Conservation (phyloP, 441 rosid species). For the Jatropha podagrica region DNA sequence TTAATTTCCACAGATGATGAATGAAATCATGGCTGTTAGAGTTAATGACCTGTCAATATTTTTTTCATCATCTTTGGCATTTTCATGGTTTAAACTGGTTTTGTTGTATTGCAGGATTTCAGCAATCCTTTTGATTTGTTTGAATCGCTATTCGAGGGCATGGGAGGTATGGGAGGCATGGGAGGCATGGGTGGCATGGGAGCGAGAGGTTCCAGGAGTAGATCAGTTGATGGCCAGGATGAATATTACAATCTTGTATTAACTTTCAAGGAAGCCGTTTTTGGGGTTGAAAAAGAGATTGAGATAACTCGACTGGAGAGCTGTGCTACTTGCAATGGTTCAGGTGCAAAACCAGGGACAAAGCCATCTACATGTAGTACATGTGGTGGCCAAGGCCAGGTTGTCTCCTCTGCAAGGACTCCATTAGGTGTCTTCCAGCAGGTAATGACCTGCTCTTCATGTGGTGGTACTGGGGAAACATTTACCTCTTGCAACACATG, state of each 20-base stretch:
- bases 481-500: constrained; percentile 78
- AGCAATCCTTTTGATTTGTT: constrained; percentile 96
- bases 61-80: constrained; percentile 8
- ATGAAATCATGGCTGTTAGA: constrained; percentile 7
- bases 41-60: not conserved
- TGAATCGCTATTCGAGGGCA: constrained; percentile 82
- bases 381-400: constrained; percentile 98
- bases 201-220: constrained; percentile 62
- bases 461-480: constrained; percentile 80
- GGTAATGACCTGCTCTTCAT: constrained; percentile 84
- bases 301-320: constrained; percentile 88
- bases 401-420: constrained; percentile 84
- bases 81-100: constrained; percentile 15
- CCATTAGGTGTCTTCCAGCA: constrained; percentile 98
- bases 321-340: constrained; percentile 85
- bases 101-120: constrained; percentile 59
- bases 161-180: constrained; percentile 86
- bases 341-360: constrained; percentile 91
- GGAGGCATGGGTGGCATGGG: constrained; percentile 74
- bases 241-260: constrained; percentile 77
- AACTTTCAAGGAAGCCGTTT: constrained; percentile 91
- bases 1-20: constrained; percentile 11
- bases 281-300: constrained; percentile 91
- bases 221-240: constrained; percentile 89
- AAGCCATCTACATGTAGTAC: constrained; percentile 74